Evolutionary conservation across 129 eudicot species (phyloP).

Genomic region (Tagetes erecta): DNA sequence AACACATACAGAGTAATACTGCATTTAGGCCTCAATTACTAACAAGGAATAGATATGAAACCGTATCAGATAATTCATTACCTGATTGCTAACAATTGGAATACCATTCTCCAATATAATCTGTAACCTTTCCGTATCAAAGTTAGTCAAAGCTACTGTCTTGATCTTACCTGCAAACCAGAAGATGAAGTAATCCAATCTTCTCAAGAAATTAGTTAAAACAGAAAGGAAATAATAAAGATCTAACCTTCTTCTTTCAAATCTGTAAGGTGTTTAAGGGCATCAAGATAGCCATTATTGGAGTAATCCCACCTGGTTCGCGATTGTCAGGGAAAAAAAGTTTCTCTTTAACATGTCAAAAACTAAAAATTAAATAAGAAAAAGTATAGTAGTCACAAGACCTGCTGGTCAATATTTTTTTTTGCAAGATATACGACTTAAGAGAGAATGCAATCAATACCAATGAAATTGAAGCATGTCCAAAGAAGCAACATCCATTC

Average conservation of each 20-base stretch:
- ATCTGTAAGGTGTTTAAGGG: constrained; percentile 93
- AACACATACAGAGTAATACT: constrained; percentile 2
- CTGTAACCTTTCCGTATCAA: constrained; percentile 79
- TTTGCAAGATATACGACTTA: constrained; percentile 1
- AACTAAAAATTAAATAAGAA: neutral
- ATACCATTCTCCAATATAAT: constrained; percentile 90
- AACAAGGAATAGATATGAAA: neutral
- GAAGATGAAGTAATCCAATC: constrained; percentile 36
- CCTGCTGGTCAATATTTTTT: neutral
- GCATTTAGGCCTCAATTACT: neutral
- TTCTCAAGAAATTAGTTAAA: constrained; percentile 29
- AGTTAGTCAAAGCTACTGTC: constrained; percentile 96
- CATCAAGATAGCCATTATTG: constrained; percentile 93
- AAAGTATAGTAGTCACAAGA: neutral
- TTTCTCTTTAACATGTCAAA: neutral
- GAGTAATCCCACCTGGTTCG: constrained; percentile 96
- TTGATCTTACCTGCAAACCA: constrained; percentile 84
- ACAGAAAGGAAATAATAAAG: constrained; percentile 8
- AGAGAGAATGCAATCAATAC: constrained; percentile 36
- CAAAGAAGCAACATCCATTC: constrained; percentile 96
- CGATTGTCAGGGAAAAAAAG: neutral
- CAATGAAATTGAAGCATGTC: constrained; percentile 99
- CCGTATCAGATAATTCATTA: constrained; percentile 3
- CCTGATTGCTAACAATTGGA: constrained; percentile 98
- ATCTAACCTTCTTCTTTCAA: constrained; percentile 87